Percentiles rank a stretch among this genome's conserved stretches.
phyloP scores from a whole-genome alignment of 768 basidiomycete genomes.

The Clitopilus passeckerianus region DNA sequence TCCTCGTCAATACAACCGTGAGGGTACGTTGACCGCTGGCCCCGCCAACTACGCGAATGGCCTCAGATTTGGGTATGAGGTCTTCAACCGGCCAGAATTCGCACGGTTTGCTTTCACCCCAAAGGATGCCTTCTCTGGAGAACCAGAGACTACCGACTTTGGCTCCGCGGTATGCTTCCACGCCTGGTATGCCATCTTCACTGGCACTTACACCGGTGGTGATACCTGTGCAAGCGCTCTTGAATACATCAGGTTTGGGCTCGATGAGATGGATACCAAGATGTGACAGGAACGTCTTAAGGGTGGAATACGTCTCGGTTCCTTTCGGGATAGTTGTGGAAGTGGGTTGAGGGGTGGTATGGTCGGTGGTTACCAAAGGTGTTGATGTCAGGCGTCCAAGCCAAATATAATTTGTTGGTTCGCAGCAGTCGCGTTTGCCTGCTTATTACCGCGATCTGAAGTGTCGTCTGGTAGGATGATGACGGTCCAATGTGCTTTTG shows the following conservation, averaged over 20 bases:
- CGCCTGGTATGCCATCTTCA: conserved; percentile 47
- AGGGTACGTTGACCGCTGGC: conserved; percentile 62
- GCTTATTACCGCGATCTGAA: conserved; percentile 36
- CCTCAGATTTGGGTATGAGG: conserved; percentile 45
- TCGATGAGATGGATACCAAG: conserved; percentile 40
- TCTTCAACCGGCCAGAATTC: conserved; percentile 69
- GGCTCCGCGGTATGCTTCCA: conserved; percentile 69
- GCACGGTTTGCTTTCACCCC: conserved; percentile 73
- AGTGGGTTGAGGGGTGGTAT: conserved; percentile 20
- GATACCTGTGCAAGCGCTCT: conserved; percentile 41
- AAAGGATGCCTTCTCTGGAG: conserved; percentile 59
- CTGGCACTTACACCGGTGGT: conserved; percentile 27
- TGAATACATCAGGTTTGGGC: conserved; percentile 49
- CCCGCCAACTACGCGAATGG: conserved; percentile 43
- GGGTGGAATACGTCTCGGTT: conserved; percentile 38
- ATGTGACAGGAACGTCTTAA: conserved; percentile 48
- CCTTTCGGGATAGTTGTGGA: conserved; percentile 40
- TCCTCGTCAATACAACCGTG: conserved; percentile 49
- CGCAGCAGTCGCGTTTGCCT: conserved; percentile 23
- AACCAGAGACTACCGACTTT: conserved; percentile 74
- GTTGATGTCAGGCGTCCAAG: conserved; percentile 52
- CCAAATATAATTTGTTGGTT: conserved; percentile 66
- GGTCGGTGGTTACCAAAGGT: conserved; percentile 38
- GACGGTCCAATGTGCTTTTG: conserved; percentile 71
- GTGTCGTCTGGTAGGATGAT: conserved; percentile 56